A percentile compares a stretch with the other conserved stretches of the same genome.
Conservation (phyloP, 176 grass and related monocot genomes). For the Zizania latifolia region DNA sequence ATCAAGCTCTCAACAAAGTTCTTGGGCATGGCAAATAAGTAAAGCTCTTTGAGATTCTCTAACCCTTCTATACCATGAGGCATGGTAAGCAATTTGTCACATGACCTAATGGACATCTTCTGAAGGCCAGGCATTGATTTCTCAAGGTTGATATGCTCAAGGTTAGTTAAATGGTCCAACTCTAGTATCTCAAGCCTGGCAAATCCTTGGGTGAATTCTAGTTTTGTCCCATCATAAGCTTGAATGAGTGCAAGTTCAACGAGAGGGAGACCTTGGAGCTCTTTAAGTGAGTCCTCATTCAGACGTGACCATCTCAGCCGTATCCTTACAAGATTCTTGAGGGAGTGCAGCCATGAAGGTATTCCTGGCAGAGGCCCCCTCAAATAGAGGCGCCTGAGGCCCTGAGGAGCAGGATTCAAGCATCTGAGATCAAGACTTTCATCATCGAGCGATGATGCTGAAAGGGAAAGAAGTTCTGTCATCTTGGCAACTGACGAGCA, state of each 20-base stretch:
- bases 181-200: constrained; percentile 31
- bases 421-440: constrained; percentile 22
- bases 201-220: constrained; percentile 34
- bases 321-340: constrained; percentile 32
- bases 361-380: constrained; percentile 27
- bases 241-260: constrained; percentile 31
- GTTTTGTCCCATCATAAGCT: constrained; percentile 24
- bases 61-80: constrained; percentile 28
- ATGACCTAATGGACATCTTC: constrained; percentile 41
- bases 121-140: constrained; percentile 37
- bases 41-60: constrained; percentile 31
- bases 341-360: constrained; percentile 31
- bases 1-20: constrained; percentile 15
- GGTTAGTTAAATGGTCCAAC: constrained; percentile 24
- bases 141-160: constrained; percentile 15
- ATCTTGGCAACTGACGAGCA: constrained; percentile 29
- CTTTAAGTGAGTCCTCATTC: constrained; percentile 26
- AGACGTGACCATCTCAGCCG: constrained; percentile 34
- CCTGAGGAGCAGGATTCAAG: not conserved
- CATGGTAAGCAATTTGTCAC: constrained; percentile 5
- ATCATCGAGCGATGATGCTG: constrained; percentile 19
- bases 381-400: constrained; percentile 27
- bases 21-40: constrained; percentile 39
- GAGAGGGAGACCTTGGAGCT: constrained; percentile 35
- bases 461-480: constrained; percentile 28